Percentiles rank a stretch among this genome's conserved stretches.
Evolutionary conservation across 305 asterid genomes (phyloP).

Genomic region (Solanum hybrid): DNA sequence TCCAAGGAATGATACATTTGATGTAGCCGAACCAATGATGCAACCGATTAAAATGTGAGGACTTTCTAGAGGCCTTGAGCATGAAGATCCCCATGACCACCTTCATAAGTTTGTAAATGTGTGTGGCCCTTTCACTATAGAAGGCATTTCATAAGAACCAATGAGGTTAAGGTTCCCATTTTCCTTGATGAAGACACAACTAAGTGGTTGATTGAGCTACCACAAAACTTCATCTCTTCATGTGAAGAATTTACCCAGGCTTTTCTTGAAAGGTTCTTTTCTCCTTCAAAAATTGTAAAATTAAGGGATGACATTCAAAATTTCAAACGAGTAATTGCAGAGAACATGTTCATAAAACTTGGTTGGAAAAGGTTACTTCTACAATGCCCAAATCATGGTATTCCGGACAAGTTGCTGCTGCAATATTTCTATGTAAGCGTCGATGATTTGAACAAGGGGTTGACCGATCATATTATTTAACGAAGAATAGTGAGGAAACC

Average conservation of each 20-base stretch:
- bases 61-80: neutral
- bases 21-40: neutral
- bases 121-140: neutral
- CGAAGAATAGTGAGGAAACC: neutral
- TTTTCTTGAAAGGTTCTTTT: neutral
- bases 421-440: neutral
- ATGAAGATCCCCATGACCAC: neutral
- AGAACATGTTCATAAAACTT: neutral
- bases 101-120: neutral
- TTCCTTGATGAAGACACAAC: neutral
- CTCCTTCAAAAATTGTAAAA: neutral
- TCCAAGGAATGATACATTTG: neutral
- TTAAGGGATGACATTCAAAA: neutral
- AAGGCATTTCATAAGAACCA: neutral
- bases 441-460: neutral
- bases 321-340: neutral
- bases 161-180: neutral
- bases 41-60: neutral
- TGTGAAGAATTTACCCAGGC: neutral
- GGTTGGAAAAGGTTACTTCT: neutral
- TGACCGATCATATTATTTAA: neutral
- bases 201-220: neutral
- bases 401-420: neutral
- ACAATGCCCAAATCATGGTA: neutral
- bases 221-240: neutral